Evolutionary conservation across 768 basidiomycete species (phyloP), one percentile per base, ranked within the genome.

Genomic region (Xanthoconium stramineum): DNA sequence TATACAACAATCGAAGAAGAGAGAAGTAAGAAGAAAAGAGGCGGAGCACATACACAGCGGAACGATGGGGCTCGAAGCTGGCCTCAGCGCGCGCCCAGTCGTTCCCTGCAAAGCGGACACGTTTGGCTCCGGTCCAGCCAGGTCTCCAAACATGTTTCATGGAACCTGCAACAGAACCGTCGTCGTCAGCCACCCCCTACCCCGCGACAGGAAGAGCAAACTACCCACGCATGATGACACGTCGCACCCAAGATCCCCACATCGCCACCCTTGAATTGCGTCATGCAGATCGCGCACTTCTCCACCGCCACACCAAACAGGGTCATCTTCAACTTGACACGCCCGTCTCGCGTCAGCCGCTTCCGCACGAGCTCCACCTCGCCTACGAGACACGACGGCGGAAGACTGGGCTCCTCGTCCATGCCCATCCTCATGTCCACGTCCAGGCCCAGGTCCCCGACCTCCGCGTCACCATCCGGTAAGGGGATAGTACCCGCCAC

Each of bases 221-320:
- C 51, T 11, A 72, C 76, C 63, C 48, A 82, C 66, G 79, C 75
- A 73, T 91, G 89, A 58, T 74, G 76, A 68, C 89, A 91, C 19
- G 65, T 71, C 14, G 80, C 79, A 5, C 81, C 79, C 69, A 88
- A 63, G 35, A 79, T 79, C 14, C 80, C 86, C 53, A 64, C 61
- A 55, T 91, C 85, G 17, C 72, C 80, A 9, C 73, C 76, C 70
- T 75, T 83, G 73, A 89, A 91, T 71, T 85, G 85, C 46, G 77
- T 79, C 67, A 89, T 72, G 66, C 90, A 91, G 48, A 90, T 84
- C 39, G 84, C 80, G 69, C 90, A 92, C 64, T 82, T 82, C 59
- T 86, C 82, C 35, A 91, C 88, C 1, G 75, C 64, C 14, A 79
- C 74, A 38, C 85, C 89, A 19, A 88, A 72, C 48, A 91, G 67